These are phyloP conservation scores for Hexamita inflata DNA, from an alignment of 208 protist genomes.

Conservation along the genomic window DNA sequence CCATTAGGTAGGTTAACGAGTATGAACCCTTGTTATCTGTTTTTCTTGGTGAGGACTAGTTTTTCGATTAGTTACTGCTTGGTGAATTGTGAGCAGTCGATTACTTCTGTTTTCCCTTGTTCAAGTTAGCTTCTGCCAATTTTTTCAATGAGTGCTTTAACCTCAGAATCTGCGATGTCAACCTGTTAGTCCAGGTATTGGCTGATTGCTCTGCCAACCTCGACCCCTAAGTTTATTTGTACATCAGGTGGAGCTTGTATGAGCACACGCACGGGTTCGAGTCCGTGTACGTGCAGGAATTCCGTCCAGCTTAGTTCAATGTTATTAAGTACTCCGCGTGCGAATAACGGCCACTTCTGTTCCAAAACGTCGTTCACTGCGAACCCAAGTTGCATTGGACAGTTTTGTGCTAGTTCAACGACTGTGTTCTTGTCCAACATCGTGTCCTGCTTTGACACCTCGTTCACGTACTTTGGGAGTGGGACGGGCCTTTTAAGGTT, in stretches of 20 bases:
- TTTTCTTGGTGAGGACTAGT: not conserved
- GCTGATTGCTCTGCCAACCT: not conserved
- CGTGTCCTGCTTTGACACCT: not conserved
- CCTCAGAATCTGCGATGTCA: no score
- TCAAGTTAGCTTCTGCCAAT: no score
- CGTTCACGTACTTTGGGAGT: not conserved
- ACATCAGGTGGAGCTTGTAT: not conserved
- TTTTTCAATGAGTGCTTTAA: no score
- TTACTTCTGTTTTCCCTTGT: slow-evolving; percentile 1
- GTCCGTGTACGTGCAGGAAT: not conserved
- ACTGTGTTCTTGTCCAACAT: not conserved
- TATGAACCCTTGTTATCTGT: not conserved
- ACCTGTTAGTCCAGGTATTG: not conserved
- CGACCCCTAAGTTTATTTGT: not conserved
- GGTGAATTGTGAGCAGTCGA: not conserved
- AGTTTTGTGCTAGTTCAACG: not conserved
- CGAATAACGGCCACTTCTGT: slow-evolving; percentile 6
- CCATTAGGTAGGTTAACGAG: slow-evolving; percentile 1
- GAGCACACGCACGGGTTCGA: slow-evolving; percentile 3
- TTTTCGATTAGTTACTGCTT: not conserved
- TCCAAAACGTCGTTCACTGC: not conserved
- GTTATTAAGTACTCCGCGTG: slow-evolving; percentile 15
- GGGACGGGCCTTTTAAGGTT: not conserved
- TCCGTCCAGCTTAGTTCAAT: not conserved
- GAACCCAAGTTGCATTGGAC: slow-evolving; percentile 5